These are phyloP conservation scores for Cladosporium velox DNA, from an alignment of 2,329 filamentous ascomycete genomes.

Conservation along the genomic window DNA sequence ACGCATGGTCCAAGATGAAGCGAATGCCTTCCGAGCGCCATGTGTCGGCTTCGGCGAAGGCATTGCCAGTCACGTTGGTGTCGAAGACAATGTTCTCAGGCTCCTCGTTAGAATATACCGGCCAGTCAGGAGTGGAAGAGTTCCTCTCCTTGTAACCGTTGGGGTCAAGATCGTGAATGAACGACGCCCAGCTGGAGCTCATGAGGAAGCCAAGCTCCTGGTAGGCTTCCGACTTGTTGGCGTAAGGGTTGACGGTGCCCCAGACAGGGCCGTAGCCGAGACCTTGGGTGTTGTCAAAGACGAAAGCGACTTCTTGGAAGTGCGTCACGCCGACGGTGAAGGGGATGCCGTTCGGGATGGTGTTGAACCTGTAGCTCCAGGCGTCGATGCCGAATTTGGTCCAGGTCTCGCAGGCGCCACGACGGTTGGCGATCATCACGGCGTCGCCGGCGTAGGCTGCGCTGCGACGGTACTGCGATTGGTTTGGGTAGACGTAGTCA, in stretches of 20 bases:
- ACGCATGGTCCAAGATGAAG: conserved; percentile 41
- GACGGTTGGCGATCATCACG: conserved; percentile 57
- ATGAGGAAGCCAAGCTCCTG: conserved; percentile 46
- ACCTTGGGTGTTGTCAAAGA: conserved; percentile 49
- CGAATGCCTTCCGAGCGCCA: conserved; percentile 48
- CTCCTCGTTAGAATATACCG: conserved; percentile 39
- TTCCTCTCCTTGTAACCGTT: conserved; percentile 35
- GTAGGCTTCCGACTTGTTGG: conserved; percentile 41
- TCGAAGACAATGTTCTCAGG: conserved; percentile 50
- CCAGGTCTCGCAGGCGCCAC: conserved; percentile 56
- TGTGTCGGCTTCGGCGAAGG: conserved; percentile 45
- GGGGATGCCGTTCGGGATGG: conserved; percentile 49
- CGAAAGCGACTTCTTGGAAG: conserved; percentile 54
- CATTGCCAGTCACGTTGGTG: conserved; percentile 43
- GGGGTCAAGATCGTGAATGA: conserved; percentile 46
- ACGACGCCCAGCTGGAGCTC: conserved; percentile 48
- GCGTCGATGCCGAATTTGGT: conserved; percentile 51
- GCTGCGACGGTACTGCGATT: conserved; percentile 56
- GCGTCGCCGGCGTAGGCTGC: conserved; percentile 59
- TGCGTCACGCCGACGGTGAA: conserved; percentile 52
- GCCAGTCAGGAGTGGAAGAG: conserved; percentile 39
- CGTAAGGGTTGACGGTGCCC: conserved; percentile 38
- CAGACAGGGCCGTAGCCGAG: conserved; percentile 42
- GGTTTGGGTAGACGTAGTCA: conserved; percentile 42
- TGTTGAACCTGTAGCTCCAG: conserved; percentile 66